A percentile compares a stretch with the other conserved stretches of the same genome.
These are phyloP conservation scores for Penicillium thymicola DNA, from an alignment of 2,329 filamentous ascomycete genomes.

Conservation along the genomic window DNA sequence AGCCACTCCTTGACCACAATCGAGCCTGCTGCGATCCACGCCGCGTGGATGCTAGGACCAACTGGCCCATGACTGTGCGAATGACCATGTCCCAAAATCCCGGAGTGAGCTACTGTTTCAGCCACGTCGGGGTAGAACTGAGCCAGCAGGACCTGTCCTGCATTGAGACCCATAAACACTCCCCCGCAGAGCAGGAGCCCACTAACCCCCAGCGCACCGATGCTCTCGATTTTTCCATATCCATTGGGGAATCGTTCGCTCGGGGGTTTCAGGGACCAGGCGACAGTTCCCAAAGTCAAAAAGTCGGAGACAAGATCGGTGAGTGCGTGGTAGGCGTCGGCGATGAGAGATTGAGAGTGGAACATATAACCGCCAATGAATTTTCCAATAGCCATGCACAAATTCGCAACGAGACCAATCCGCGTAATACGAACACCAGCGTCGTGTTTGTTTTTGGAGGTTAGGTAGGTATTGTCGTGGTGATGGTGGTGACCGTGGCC, in stretches of 20 bases:
- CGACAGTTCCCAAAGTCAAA: slow-evolving; percentile 89
- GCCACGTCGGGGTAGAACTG: slow-evolving; percentile 69
- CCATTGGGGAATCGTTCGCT: slow-evolving; percentile 81
- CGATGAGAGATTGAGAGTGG: slow-evolving; percentile 88
- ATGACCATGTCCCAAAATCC: slow-evolving; percentile 54
- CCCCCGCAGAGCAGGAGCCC: slow-evolving; percentile 85
- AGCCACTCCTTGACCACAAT: slow-evolving; percentile 95
- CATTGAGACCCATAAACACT: slow-evolving; percentile 85
- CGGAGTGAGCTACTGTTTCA: slow-evolving; percentile 43
- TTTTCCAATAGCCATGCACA: slow-evolving; percentile 91
- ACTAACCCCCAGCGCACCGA: slow-evolving; percentile 90
- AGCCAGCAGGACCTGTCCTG: slow-evolving; percentile 64
- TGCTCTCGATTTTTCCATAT: slow-evolving; percentile 95
- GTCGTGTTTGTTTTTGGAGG: slow-evolving; percentile 80
- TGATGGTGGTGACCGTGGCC: slow-evolving; percentile 66
- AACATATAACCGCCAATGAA: slow-evolving; percentile 89
- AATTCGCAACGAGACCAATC: slow-evolving; percentile 82
- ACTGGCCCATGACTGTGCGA: slow-evolving; percentile 56
- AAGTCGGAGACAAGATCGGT: slow-evolving; percentile 95
- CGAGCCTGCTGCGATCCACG: slow-evolving; percentile 87
- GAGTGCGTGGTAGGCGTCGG: slow-evolving; percentile 92
- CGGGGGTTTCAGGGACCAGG: slow-evolving; percentile 84
- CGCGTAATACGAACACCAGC: slow-evolving; percentile 91
- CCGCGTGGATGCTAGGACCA: slow-evolving; percentile 84
- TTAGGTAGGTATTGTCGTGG: slow-evolving; percentile 81